Conservation (phyloP, 331 rosid genomes). For the Prunus yedoensis region DNA sequence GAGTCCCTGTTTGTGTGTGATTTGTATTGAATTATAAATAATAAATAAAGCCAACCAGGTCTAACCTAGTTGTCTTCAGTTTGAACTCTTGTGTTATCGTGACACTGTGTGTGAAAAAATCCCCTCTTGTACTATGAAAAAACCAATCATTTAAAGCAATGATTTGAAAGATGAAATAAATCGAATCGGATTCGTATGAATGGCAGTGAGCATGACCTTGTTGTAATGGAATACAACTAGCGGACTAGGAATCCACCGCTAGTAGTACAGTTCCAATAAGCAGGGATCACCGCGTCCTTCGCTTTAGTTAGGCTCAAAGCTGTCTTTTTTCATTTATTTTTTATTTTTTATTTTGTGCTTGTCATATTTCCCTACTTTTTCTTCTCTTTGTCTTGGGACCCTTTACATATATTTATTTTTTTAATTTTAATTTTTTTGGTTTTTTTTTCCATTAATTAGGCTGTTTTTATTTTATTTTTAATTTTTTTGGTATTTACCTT, state of each 20-base stretch:
- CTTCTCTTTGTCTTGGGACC: not conserved
- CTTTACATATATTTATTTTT: not conserved
- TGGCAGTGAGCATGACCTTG: not conserved
- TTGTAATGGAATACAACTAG: not conserved
- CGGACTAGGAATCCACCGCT: slow-evolving; percentile 3
- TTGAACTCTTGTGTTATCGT: too few species aligned
- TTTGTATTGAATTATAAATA: too few species aligned
- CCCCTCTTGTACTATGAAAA: too few species aligned
- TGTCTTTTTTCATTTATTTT: not conserved
- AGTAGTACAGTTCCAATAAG: not conserved
- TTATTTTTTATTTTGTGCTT: too few species aligned
- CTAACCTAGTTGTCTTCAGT: too few species aligned
- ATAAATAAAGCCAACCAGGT: too few species aligned
- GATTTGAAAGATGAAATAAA: not conserved
- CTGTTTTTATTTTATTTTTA: not conserved
- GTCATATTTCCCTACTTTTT: not conserved
- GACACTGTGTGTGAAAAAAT: fast-evolving
- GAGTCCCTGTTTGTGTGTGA: too few species aligned
- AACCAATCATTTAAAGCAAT: not conserved
- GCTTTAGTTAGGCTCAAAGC: not conserved
- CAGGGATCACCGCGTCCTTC: not conserved
- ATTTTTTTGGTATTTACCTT: not conserved
- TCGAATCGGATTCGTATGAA: not conserved
- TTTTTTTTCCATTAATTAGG: not conserved
- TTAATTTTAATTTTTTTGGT: too few species aligned